Conservation (phyloP, 2,329 filamentous ascomycete genomes). For the Neurospora sp. region DNA sequence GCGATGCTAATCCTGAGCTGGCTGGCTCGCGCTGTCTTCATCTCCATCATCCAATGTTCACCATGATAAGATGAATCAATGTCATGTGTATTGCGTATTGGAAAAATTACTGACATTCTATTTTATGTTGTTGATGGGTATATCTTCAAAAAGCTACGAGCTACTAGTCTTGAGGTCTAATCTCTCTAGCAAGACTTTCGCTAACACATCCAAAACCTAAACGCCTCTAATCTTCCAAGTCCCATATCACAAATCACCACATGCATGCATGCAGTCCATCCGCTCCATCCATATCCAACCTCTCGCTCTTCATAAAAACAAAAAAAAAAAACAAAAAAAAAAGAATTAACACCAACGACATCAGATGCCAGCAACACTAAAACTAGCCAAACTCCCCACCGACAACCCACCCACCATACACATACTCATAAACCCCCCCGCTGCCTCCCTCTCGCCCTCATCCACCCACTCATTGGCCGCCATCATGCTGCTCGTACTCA, state of each 20-base stretch:
- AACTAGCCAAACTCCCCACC: conserved; percentile 81
- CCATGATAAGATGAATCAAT: not conserved
- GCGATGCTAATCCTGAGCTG: not conserved
- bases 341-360: not conserved
- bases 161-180: not conserved
- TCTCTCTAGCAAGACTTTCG: not conserved
- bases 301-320: not conserved
- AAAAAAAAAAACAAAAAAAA: too few species aligned
- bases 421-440: conserved; percentile 88
- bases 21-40: not conserved
- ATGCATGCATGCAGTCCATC: not conserved
- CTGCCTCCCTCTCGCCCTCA: conserved; percentile 73
- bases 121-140: not conserved
- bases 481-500: conserved; percentile 89
- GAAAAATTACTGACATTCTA: not conserved
- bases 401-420: conserved; percentile 79
- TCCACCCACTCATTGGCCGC: conserved; percentile 73
- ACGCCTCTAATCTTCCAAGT: not conserved
- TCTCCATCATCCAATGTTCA: not conserved
- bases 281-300: not conserved
- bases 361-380: conserved; percentile 50
- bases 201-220: not conserved
- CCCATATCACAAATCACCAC: not conserved
- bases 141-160: not conserved
- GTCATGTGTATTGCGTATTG: not conserved